Conservation (phyloP, 345 rosid genomes). For the Corymbia maculata region DNA sequence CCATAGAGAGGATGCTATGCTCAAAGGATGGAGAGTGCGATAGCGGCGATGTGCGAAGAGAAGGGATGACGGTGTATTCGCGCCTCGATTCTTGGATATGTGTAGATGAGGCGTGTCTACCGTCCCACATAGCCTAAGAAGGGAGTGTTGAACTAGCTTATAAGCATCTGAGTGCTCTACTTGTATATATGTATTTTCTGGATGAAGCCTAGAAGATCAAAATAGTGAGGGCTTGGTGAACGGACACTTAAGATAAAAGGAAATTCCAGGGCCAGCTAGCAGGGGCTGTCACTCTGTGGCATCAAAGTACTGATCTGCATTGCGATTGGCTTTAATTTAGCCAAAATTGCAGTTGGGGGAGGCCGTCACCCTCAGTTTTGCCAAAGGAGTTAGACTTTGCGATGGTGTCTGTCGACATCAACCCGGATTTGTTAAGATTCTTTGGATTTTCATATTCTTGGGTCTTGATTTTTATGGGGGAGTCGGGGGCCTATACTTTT, state of each 20-base stretch:
- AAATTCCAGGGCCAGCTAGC: neutral
- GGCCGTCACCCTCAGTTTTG: neutral
- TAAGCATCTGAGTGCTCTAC: too few relatives aligned
- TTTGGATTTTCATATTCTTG: neutral
- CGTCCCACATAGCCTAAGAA: too few relatives aligned
- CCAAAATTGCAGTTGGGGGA: neutral
- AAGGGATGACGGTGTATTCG: too few relatives aligned
- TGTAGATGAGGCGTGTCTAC: too few relatives aligned
- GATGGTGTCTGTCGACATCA: neutral
- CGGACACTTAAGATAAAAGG: neutral
- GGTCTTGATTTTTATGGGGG: neutral
- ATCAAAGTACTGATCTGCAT: neutral
- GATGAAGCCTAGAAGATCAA: too few relatives aligned
- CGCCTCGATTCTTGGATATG: too few relatives aligned
- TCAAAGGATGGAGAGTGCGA: too few relatives aligned
- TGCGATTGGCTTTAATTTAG: neutral
- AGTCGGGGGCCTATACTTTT: neutral
- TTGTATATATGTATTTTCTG: too few relatives aligned
- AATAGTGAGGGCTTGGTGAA: too few relatives aligned
- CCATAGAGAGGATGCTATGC: too few relatives aligned
- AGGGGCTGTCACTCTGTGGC: neutral
- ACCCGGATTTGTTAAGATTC: neutral
- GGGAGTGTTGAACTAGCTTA: too few relatives aligned
- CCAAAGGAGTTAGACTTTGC: neutral
- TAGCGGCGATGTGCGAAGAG: too few relatives aligned